Evolutionary conservation across 2,329 filamentous ascomycete genomes (phyloP), one percentile per base, ranked within the genome.

Genomic region (Amesomyces nigricolor): DNA sequence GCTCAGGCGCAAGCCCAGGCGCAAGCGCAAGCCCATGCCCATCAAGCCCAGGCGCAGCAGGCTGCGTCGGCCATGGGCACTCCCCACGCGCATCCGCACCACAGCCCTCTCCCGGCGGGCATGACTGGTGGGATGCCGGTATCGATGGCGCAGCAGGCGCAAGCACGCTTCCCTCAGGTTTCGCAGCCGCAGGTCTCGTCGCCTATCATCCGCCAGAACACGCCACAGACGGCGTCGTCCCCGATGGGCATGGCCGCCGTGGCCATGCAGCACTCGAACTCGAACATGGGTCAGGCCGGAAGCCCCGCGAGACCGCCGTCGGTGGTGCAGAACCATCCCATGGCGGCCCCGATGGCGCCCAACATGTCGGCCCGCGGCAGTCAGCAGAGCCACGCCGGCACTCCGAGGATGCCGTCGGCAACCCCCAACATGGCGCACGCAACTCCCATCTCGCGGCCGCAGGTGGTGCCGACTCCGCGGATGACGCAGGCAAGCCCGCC

Each of bases 241-340:
- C 84, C 83, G 8, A 84, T 82, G 75, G 78, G 82, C n/a, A 75
- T 75, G 43, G 53, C 57, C 6, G 78, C 78, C 37, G 79, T 80
- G 26, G 72, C 81, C 0, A 87, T 87, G 83, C 81, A 85, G 59
- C 77, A 78, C 37, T 83, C 82, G 29, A 82, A 79, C 47, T 87
- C 86, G 1, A 85, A 78, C 62, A 85, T 88, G 76, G 84, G 83
- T 8, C 55, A 59, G 30, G 59, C 55, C 17, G 82, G 76, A 50
- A 89, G 85, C 64, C 86, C 86, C 26, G 75, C 83, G 16, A 76
- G 86, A 44, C 84, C 86, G 14, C 73, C 84, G 0, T 88, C 86
- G 14, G 83, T 84, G 5, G 81, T 83, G 3, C 83, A 85, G 58
- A 80, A 77, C 51, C 78, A 79, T 53, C 67, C 78, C 0, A 83